Percentiles rank a stretch among this genome's conserved stretches.
phyloP scores from a whole-genome alignment of 225 moss, liverwort and hornwort species.

The Ulota crispa region DNA sequence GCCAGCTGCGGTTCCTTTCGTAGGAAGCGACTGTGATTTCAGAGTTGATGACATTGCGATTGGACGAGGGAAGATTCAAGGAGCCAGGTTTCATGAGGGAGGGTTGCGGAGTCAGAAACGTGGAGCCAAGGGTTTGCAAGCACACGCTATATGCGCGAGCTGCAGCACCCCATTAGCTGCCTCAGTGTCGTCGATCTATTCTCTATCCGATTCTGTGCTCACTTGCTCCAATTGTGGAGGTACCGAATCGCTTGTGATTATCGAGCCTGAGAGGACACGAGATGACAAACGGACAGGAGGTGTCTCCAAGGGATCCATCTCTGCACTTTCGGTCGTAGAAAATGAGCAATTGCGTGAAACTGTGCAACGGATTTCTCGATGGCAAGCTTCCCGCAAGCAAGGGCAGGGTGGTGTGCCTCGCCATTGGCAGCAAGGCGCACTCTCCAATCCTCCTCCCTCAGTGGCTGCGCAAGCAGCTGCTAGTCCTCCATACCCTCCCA shows the following conservation, averaged over 20 bases:
- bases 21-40: slow-evolving; percentile 25
- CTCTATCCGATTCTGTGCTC: slow-evolving; percentile 48
- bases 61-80: slow-evolving; percentile 42
- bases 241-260: slow-evolving; percentile 40
- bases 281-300: slow-evolving; percentile 18
- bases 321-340: slow-evolving; percentile 45
- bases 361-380: slow-evolving; percentile 66
- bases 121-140: slow-evolving; percentile 43
- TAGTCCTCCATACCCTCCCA: slow-evolving; percentile 68
- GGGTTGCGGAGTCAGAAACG: slow-evolving; percentile 45
- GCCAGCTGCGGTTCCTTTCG: slow-evolving; percentile 33
- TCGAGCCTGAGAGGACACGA: slow-evolving; percentile 24
- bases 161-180: slow-evolving; percentile 47
- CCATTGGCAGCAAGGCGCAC: slow-evolving; percentile 84
- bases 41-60: slow-evolving; percentile 33
- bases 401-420: slow-evolving; percentile 75
- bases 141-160: slow-evolving; percentile 47
- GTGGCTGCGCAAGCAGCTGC: slow-evolving; percentile 64
- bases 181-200: slow-evolving; percentile 54
- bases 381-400: slow-evolving; percentile 71
- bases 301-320: slow-evolving; percentile 21
- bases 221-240: slow-evolving; percentile 63
- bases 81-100: slow-evolving; percentile 53
- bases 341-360: slow-evolving; percentile 76
- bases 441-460: slow-evolving; percentile 61